These are phyloP conservation scores for Phymatotrichopsis omnivora DNA, from an alignment of 2,329 filamentous ascomycete species.

Conservation along the genomic window DNA sequence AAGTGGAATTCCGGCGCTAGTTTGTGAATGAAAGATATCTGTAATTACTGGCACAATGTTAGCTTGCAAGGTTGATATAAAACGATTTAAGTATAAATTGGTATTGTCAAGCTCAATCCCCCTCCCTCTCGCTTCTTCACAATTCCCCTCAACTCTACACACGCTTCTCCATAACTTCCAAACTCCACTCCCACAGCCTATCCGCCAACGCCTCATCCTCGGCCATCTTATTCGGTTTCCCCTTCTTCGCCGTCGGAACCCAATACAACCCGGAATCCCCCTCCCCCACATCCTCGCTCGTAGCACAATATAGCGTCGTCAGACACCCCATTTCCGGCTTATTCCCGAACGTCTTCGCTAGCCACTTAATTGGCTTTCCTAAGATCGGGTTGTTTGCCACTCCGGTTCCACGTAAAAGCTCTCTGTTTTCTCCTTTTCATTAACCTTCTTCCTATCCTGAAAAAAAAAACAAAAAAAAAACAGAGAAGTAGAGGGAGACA, in stretches of 20 bases:
- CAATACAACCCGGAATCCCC: slow-evolving; percentile 47
- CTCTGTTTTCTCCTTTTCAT: slow-evolving; percentile 36
- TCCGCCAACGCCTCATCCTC: slow-evolving; percentile 25
- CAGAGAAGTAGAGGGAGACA: too few species aligned
- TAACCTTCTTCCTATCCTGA: too few species aligned
- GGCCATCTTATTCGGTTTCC: slow-evolving; percentile 28
- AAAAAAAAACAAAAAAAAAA: too few species aligned
- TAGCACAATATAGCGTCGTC: slow-evolving; percentile 37
- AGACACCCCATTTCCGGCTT: slow-evolving; percentile 42
- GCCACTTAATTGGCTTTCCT: too few species aligned
- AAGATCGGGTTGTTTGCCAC: too few species aligned
- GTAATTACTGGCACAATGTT: neutral
- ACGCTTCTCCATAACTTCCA: slow-evolving; percentile 13
- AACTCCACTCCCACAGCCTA: slow-evolving; percentile 27
- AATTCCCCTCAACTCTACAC: neutral
- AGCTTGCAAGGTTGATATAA: neutral
- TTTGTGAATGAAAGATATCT: too few species aligned
- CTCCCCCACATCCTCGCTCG: slow-evolving; percentile 51
- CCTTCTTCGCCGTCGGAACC: slow-evolving; percentile 36
- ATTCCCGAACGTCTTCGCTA: slow-evolving; percentile 38
- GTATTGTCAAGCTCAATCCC: neutral
- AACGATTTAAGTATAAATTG: neutral
- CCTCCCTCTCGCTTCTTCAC: neutral
- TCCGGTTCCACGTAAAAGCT: slow-evolving; percentile 33
- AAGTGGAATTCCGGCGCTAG: too few species aligned